Conservation (phyloP, 2,329 filamentous ascomycete genomes). For the Mycosphaerella sp. region DNA sequence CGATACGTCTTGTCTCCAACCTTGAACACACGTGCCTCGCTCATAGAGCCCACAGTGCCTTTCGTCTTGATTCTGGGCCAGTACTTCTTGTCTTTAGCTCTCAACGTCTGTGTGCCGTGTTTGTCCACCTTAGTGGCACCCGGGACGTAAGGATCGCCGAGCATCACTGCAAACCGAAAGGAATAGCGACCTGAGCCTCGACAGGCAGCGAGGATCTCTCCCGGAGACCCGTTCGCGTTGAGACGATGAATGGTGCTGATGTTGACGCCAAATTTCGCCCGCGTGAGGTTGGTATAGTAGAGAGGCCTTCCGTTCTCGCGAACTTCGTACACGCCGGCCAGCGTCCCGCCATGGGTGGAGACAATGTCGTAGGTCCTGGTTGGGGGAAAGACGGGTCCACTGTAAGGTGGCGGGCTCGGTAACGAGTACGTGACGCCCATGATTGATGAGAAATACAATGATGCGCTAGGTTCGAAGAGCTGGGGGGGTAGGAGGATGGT, state of each 20-base stretch:
- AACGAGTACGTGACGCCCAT: background rate
- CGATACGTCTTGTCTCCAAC: background rate
- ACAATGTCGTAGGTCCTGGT: conserved; percentile 1
- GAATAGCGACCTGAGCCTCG: background rate
- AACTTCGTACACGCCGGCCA: conserved; percentile 1
- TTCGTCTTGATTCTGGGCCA: background rate
- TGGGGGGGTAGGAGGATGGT: too few species aligned
- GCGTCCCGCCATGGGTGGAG: background rate
- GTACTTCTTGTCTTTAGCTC: background rate
- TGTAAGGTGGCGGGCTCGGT: background rate
- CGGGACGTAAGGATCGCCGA: background rate
- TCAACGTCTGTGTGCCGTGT: background rate
- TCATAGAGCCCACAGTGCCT: too few species aligned
- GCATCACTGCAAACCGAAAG: background rate
- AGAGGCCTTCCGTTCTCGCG: background rate
- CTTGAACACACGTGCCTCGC: background rate
- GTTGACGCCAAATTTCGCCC: background rate
- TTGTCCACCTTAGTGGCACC: background rate
- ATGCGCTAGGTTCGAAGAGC: background rate
- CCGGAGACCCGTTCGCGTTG: background rate
- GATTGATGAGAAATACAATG: background rate
- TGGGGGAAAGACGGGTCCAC: background rate
- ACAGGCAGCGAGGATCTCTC: background rate
- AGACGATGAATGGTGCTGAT: background rate
- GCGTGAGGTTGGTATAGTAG: background rate